Base-by-base conservation (phyloP, 2,329 filamentous ascomycete species). In the Septoria petroselini region DNA sequence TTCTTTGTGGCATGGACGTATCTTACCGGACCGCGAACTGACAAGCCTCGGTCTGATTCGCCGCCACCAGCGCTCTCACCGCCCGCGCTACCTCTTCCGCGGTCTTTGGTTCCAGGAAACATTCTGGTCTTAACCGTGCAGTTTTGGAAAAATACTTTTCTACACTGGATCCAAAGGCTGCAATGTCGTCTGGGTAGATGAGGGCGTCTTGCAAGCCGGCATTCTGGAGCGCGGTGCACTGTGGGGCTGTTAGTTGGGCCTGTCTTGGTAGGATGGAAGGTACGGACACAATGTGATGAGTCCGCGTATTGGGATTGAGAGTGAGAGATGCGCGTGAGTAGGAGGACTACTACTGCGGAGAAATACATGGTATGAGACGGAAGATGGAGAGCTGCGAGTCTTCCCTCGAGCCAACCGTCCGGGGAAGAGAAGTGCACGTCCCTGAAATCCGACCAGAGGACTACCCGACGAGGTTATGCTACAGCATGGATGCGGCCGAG, bases 1-100 rank as follows among this genome's bases (percentile, higher is more conserved):
- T n/a, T n/a, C n/a, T n/a, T n/a, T n/a, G n/a, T n/a, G n/a, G n/a
- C n/a, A n/a, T n/a, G n/a, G 8, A 7, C 9, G 23, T 25, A 11
- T 7, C 42, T 11, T 18, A 50, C 40, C 57, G 51, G 3, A 59
- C 50, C 3, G 58, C 60, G 35, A 62, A 61, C 9, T 50, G 41
- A 15, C 54, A 57, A 48, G 34, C 41, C 25, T 34, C 12, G 1
- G 50, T 56, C 50, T 56, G 47, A 35, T 56, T 56, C 4, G 53
- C 53, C n/a, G 25, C 41, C 7, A 53, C 53, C 19, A 56, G 33
- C 12, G 53, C 42, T 4, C 17, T 52, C 15, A 55, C 41, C 9
- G 41, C 46, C 4, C 23, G 17, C 3, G 49, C 46, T 12, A 55
- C 53, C 31, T 55, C 45, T 37, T 27, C 18, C 2, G 53, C 12